Evolutionary conservation across 2,329 filamentous ascomycete genomes (phyloP), one percentile per base, ranked within the genome.

Genomic region (Cadophora sp.): DNA sequence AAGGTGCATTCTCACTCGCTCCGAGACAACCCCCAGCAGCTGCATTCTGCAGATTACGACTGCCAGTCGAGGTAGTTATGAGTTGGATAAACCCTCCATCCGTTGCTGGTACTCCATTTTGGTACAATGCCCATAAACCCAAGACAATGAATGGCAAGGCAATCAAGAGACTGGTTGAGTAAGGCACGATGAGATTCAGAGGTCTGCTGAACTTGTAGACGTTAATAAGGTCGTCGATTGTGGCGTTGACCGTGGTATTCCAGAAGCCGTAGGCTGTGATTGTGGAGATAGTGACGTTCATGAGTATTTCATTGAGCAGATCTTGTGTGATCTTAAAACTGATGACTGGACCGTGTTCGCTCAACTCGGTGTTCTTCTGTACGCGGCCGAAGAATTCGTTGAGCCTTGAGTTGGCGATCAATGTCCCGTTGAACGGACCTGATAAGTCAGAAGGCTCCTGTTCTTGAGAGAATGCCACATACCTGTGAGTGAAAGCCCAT

Each of bases 21-120:
- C 62, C 62, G 1, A 66, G 43, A 63, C 50, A 61, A 9, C 66
- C 62, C 22, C 48, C 59, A 11, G 41, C 36, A 22, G 66, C 62
- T 16, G 51, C 62, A 2, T 47, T 24, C 16, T 60, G 53, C 33
- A 68, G 41, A 5, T 16, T 36, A 45, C 22, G 24, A n/a, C 45
- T 63, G 4, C 47, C 56, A 4, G 41, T 51, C n/a, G 66, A 63
- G 13, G 66, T 65, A 8, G 33, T 60, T 7, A 65, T 24, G 7
- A 68, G n/a, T 55, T 65, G 66, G 1, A 64, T 4, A 11, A 65
- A 68, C 7, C 62, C 30, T 16, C 55, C 63, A 33, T 65, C 59
- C 22, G 7, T 62, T 3, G 66, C 66, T 6, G 59, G 11, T 2
- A 68, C 59, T 7, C 66, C 66, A 47, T 65, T 68, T 1, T n/a